Conservation (phyloP, 108 stramenopile genomes). For the Schizochytrium sp. region DNA sequence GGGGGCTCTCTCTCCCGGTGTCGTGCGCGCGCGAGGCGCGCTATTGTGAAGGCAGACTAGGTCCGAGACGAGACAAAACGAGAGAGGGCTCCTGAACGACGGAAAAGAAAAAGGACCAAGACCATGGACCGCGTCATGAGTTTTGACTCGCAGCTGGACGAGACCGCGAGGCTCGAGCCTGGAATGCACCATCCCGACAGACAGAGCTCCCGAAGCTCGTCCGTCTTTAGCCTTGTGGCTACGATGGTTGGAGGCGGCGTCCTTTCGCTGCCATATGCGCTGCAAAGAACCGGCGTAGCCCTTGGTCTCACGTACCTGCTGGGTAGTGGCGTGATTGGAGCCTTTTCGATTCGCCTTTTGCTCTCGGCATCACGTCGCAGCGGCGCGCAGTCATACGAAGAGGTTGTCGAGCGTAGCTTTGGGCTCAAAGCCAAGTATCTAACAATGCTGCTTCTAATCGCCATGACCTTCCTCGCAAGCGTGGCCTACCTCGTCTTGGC, state of each 20-base stretch:
- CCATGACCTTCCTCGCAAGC: not conserved
- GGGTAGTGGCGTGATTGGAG: not conserved
- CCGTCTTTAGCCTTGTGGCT: constrained; percentile 9
- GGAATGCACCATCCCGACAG: not conserved
- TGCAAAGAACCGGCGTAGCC: not conserved
- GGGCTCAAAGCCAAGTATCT: not conserved
- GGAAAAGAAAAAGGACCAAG: too few relatives aligned
- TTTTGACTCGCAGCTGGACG: not conserved
- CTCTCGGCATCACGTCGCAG: not conserved
- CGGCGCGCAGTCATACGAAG: not conserved
- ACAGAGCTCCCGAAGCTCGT: not conserved
- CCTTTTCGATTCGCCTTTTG: not conserved
- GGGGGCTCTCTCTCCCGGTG: too few relatives aligned
- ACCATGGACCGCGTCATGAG: not conserved
- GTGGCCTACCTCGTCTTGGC: not conserved
- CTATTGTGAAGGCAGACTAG: too few relatives aligned
- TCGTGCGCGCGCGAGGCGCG: too few relatives aligned
- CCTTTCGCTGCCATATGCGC: constrained; percentile 1
- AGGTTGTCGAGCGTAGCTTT: not conserved
- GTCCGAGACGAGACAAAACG: too few relatives aligned
- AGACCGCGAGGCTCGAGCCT: not conserved
- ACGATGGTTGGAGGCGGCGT: not conserved
- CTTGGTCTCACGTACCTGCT: not conserved
- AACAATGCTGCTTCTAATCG: not conserved
- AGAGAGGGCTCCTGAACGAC: too few relatives aligned